Evolutionary conservation across 352 stramenopile species (phyloP).

Genomic region (Pilasporangium apinafurcum): DNA sequence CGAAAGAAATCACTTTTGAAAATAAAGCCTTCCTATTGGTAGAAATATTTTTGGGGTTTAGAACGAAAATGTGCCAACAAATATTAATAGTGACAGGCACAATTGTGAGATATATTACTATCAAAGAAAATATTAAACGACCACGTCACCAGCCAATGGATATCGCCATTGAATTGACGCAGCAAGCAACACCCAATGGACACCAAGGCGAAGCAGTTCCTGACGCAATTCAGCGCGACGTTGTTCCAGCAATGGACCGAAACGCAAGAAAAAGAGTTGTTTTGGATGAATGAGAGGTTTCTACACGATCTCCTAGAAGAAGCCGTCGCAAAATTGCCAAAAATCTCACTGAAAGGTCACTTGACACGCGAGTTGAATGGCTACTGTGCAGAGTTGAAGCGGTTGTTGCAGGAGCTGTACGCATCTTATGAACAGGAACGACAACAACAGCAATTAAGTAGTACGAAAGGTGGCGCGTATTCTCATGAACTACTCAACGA

Average conservation of each 20-base stretch:
- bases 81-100: no score
- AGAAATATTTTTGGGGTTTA: no score
- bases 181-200: no score
- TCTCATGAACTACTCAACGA: conserved; percentile 34
- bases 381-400: conserved; percentile 17
- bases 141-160: no score
- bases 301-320: conserved; percentile 44
- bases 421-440: conserved; percentile 4
- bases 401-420: conserved; percentile 27
- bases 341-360: conserved; percentile 32
- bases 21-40: no score
- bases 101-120: no score
- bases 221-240: conserved; percentile 43
- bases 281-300: conserved; percentile 39
- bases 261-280: conserved; percentile 18
- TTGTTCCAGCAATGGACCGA: conserved; percentile 56
- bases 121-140: no score
- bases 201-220: conserved; percentile 42
- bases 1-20: no score
- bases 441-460: conserved; percentile 6
- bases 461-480: not conserved
- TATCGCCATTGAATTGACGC: no score
- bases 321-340: conserved; percentile 50
- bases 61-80: no score
- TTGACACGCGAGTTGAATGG: conserved; percentile 28